Evolutionary conservation across 208 protist species (phyloP).

Genomic region (Trypanosoma melophagium): DNA sequence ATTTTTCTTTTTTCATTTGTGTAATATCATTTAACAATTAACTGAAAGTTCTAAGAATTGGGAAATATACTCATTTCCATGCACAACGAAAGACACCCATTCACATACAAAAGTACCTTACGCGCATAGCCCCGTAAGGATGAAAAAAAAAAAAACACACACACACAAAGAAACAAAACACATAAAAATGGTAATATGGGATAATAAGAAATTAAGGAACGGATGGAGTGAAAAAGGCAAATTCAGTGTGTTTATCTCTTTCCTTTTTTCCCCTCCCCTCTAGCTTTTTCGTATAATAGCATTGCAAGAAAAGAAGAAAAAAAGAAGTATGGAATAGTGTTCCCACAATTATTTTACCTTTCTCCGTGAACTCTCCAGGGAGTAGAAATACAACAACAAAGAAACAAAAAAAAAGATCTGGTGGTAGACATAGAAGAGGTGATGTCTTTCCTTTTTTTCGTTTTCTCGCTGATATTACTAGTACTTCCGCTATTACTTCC

Average conservation of each 20-base stretch:
- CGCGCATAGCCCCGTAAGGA: no score
- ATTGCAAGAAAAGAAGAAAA: background rate
- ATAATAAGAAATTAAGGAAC: constrained; percentile 15
- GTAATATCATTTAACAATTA: no score
- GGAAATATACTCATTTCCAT: no score
- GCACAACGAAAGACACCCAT: no score
- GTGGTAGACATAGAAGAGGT: background rate
- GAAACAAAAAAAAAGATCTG: constrained; percentile 21
- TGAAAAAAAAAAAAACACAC: background rate
- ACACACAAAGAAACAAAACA: background rate
- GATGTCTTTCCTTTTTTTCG: background rate
- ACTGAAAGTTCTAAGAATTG: no score
- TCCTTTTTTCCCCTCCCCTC: background rate
- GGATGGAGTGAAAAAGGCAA: no score
- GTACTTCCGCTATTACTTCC: background rate
- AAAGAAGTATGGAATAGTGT: background rate
- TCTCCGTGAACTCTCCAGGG: background rate
- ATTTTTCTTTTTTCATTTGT: no score
- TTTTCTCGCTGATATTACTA: background rate
- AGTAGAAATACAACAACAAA: background rate
- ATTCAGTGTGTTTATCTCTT: background rate
- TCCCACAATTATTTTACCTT: no score
- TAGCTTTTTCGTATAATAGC: background rate
- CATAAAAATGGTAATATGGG: constrained; percentile 16
- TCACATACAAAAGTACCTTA: no score